Evolutionary conservation across 169 alveolate species (phyloP), one percentile per base, ranked within the genome.

Genomic region (Perkinsus olseni): DNA sequence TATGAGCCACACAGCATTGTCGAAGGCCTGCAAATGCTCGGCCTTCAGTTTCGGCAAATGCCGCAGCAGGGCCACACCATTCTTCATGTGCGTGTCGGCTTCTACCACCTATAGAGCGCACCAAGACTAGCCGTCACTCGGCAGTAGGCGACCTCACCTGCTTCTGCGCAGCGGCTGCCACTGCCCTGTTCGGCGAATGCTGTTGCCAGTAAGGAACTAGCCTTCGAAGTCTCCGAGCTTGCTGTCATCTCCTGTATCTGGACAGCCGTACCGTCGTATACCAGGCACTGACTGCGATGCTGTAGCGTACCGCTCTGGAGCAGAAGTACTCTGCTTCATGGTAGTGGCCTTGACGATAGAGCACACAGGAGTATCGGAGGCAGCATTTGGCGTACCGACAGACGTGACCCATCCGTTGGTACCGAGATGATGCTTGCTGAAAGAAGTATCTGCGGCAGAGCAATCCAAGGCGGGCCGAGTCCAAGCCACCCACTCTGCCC

Each of bases 241-340:
- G 13, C 82, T 21, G 82, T 62, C 82, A 62, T 13, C 31, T 62
- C 82, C 34, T 62, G 82, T 62, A 62, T 24, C 82, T 62, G 28
- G 31, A n/a, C n/a, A n/a, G n/a, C n/a, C n/a, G n/a, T n/a, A n/a
- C n/a, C n/a, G 0, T 62, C 11, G 31, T 21, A 62, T 28, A 8
- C 13, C 82, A 8, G 8, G 1, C 82, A 21, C 8, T 62, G 37
- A 62, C 82, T 62, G 37, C 82, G 28, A 21, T 3, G 82, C 10
- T 1, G 28, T 10, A 62, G 1, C 31, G 28, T 62, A 62, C 82
- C 37, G 82, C 82, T 62, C 31, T 13, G 31, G 82, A 62, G 31
- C 82, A 62, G 74, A 91, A 91, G 92, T 91, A 91, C 31, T 91
- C 92, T 0, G 92, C 92, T n/a, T 91, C 92, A 40, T 91, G 92